Evolutionary conservation across 208 protist genomes (phyloP).

Genomic region (Angomonas desouzai): DNA sequence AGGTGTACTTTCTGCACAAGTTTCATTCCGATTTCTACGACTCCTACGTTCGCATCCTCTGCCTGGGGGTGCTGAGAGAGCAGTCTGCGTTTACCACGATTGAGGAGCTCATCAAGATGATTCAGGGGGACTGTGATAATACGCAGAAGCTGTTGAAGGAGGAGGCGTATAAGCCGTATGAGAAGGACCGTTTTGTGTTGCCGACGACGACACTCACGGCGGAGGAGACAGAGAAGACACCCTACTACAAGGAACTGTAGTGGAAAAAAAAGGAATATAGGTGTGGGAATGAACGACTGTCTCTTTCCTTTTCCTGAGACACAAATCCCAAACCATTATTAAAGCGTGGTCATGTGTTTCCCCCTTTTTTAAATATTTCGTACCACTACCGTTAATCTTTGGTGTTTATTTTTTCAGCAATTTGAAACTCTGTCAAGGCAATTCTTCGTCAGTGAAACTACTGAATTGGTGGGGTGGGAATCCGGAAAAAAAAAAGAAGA

Average conservation of each 20-base stretch:
- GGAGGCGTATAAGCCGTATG: slow-evolving; percentile 18
- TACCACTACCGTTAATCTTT: too few species aligned
- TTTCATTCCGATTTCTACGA: slow-evolving; percentile 89
- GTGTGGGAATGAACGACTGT: too few species aligned
- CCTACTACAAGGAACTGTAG: slow-evolving; percentile 12
- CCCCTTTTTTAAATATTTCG: too few species aligned
- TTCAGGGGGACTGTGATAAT: slow-evolving; percentile 53
- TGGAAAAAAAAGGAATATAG: background rate
- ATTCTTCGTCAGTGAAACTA: slow-evolving; percentile 3
- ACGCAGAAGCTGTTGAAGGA: slow-evolving; percentile 32
- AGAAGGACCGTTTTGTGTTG: slow-evolving; percentile 37
- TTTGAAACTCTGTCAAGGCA: background rate
- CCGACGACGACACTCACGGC: slow-evolving; percentile 16
- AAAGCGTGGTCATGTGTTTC: too few species aligned
- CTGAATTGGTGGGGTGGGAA: too few species aligned
- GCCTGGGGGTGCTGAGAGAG: slow-evolving; percentile 48
- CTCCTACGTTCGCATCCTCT: slow-evolving; percentile 60
- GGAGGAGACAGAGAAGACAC: slow-evolving; percentile 3
- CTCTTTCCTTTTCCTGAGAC: background rate
- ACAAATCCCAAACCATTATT: too few species aligned
- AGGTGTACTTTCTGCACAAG: slow-evolving; percentile 87
- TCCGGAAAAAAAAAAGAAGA: too few species aligned
- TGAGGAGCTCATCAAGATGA: slow-evolving; percentile 72
- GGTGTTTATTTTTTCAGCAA: background rate
- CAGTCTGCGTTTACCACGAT: slow-evolving; percentile 72